phyloP scores from a whole-genome alignment of 1,139 yeast species.

The Zhuliangozyma parablackwelliae region DNA sequence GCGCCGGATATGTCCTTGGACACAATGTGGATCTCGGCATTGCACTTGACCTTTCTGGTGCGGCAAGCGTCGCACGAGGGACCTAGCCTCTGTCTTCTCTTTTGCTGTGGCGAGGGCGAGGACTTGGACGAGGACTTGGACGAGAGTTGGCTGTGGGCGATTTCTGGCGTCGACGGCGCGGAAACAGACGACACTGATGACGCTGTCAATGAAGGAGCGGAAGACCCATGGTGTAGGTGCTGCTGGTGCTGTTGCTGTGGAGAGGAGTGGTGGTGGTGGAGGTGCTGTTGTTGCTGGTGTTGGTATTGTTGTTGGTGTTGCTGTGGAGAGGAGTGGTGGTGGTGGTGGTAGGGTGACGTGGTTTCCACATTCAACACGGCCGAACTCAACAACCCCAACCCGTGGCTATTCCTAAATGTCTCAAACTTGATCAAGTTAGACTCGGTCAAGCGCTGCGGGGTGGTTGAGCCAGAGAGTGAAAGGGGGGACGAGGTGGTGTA shows the following conservation, averaged over 20 bases:
- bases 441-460: conserved; percentile 8
- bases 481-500: not conserved
- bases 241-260: conserved; percentile 1
- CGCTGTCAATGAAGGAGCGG: conserved; percentile 14
- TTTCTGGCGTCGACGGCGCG: conserved; percentile 11
- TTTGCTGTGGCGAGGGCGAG: conserved; percentile 9
- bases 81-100: conserved; percentile 62
- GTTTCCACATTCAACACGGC: conserved; percentile 10
- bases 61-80: conserved; percentile 76
- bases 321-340: not conserved
- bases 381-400: conserved; percentile 12
- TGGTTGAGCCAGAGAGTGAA: conserved; percentile 3
- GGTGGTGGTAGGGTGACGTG: conserved; percentile 2
- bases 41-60: conserved; percentile 69
- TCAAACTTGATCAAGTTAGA: conserved; percentile 10
- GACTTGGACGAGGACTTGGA: conserved; percentile 1
- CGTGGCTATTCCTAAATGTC: conserved; percentile 8
- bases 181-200: conserved; percentile 9
- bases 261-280: conserved; percentile 2
- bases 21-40: conserved; percentile 49
- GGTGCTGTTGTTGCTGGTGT: conserved; percentile 1
- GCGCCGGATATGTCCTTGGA: conserved; percentile 8
- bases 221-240: not conserved
- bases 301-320: not conserved
- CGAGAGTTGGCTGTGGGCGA: conserved; percentile 1